These are phyloP conservation scores for Colletotrichum destructivum DNA, from an alignment of 2,329 filamentous ascomycete species.

Conservation along the genomic window DNA sequence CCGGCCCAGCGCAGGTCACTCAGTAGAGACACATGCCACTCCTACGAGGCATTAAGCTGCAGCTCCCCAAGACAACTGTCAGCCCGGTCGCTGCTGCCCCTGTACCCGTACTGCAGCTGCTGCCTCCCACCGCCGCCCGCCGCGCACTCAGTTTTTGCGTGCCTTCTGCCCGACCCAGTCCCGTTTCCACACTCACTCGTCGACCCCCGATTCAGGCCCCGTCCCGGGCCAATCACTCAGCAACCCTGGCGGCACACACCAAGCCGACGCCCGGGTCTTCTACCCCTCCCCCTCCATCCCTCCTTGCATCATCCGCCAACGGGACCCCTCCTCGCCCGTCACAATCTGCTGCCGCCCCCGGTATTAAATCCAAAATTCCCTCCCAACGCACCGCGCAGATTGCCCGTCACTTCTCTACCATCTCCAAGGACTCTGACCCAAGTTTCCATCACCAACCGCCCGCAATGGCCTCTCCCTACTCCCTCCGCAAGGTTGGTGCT, in stretches of 20 bases:
- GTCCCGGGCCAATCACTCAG: constrained; percentile 50
- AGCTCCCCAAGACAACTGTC: constrained; percentile 34
- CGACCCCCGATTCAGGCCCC: constrained; percentile 43
- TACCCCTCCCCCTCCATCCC: constrained; percentile 52
- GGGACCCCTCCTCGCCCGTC: constrained; percentile 39
- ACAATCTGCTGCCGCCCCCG: constrained; percentile 37
- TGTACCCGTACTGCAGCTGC: constrained; percentile 12
- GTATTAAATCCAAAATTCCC: constrained; percentile 59
- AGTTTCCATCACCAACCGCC: constrained; percentile 44
- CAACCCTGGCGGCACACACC: constrained; percentile 48
- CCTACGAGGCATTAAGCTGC: constrained; percentile 40
- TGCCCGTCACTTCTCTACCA: constrained; percentile 67
- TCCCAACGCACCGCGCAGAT: constrained; percentile 67
- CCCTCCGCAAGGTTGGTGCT: constrained; percentile 87
- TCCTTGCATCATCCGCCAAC: constrained; percentile 46
- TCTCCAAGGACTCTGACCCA: constrained; percentile 46
- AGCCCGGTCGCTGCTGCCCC: constrained; percentile 18
- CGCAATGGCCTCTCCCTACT: constrained; percentile 78
- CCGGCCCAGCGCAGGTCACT: constrained; percentile 24
- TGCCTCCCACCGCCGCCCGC: constrained; percentile 18
- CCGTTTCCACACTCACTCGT: constrained; percentile 39
- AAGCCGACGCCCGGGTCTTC: constrained; percentile 42
- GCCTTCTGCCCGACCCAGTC: constrained; percentile 38
- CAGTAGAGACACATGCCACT: constrained; percentile 36
- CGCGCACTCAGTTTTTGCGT: constrained; percentile 32